Percentiles rank a stretch among this genome's conserved stretches.
Conservation (phyloP, 768 basidiomycete species). For the Amyloporia xantha region DNA sequence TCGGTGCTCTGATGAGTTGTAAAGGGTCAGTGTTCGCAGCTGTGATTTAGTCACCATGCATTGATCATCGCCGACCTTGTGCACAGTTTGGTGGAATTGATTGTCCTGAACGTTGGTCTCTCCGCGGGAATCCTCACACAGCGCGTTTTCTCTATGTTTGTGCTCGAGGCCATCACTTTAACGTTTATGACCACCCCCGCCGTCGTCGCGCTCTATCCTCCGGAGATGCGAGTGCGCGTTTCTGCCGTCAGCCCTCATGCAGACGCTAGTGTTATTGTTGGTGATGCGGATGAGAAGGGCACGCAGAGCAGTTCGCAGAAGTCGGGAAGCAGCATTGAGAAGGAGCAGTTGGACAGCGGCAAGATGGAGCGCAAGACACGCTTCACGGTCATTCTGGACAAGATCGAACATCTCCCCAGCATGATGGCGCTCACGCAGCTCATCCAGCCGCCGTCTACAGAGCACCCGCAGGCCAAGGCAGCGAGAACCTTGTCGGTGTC, state of each 20-base stretch:
- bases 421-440: constrained; percentile 90
- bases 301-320: constrained; percentile 4
- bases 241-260: constrained; percentile 35
- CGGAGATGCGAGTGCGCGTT: constrained; percentile 46
- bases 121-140: constrained; percentile 62
- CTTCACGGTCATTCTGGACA: constrained; percentile 85
- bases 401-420: constrained; percentile 80
- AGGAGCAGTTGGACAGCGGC: constrained; percentile 5
- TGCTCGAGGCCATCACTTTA: constrained; percentile 73
- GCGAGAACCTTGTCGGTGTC: not conserved
- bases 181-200: constrained; percentile 86
- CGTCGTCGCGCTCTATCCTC: constrained; percentile 62
- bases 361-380: constrained; percentile 39
- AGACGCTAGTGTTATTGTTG: constrained; percentile 24
- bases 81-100: constrained; percentile 77
- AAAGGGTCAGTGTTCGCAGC: constrained; percentile 81
- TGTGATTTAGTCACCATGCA: too few species aligned
- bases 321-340: not conserved
- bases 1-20: constrained; percentile 92
- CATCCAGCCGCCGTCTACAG: constrained; percentile 41
- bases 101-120: constrained; percentile 93
- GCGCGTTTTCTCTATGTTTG: constrained; percentile 92
- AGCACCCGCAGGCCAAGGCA: constrained; percentile 10
- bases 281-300: constrained; percentile 6
- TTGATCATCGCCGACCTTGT: too few species aligned